Conservation (phyloP, 2,329 filamentous ascomycete genomes). For the Allantophomopsis lycopodina region DNA sequence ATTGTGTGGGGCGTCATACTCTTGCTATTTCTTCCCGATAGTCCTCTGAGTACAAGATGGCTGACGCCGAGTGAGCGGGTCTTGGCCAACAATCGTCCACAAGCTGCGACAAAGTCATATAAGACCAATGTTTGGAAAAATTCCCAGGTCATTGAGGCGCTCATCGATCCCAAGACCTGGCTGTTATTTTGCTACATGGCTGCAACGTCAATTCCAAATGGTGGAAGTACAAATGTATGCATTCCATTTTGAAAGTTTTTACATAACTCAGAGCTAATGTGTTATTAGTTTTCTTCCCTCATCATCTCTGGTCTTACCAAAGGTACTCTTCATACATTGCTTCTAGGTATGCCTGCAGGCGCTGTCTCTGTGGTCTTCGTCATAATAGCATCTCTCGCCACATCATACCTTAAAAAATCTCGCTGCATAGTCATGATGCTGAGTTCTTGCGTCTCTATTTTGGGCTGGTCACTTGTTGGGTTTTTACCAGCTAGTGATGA, state of each 20-base stretch:
- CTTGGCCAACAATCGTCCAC: constrained; percentile 32
- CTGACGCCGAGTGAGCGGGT: constrained; percentile 40
- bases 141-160: constrained; percentile 20
- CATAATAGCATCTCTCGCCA: constrained; percentile 3
- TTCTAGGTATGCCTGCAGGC: constrained; percentile 50
- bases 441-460: constrained; percentile 19
- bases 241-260: neutral
- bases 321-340: constrained; percentile 17
- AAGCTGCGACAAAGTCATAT: constrained; percentile 26
- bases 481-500: neutral
- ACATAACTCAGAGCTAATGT: neutral
- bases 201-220: constrained; percentile 19
- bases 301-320: constrained; percentile 23
- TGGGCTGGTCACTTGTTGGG: constrained; percentile 1
- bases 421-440: constrained; percentile 6
- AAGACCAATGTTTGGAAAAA: constrained; percentile 26
- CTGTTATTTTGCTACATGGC: constrained; percentile 10
- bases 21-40: constrained; percentile 45
- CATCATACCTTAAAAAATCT: constrained; percentile 4
- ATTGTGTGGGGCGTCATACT: constrained; percentile 37
- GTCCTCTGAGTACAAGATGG: constrained; percentile 46
- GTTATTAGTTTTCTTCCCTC: constrained; percentile 17
- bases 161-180: constrained; percentile 21
- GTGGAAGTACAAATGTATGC: constrained; percentile 22
- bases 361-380: constrained; percentile 5